phyloP scores from a whole-genome alignment of 331 rosid species.

The Quercus lobata region DNA sequence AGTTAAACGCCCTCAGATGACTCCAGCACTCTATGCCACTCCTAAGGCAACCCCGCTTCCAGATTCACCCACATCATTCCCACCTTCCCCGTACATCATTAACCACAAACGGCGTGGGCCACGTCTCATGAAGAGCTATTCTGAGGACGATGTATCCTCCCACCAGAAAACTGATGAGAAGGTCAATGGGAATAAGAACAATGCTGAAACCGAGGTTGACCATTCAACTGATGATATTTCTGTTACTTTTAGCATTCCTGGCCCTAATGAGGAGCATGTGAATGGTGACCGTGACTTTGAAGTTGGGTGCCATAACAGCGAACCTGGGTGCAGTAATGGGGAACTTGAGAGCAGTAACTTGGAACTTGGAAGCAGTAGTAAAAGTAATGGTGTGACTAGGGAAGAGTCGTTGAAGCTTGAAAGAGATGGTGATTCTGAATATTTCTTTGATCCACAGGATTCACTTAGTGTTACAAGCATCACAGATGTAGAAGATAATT shows the following conservation, averaged over 20 bases:
- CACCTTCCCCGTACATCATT: constrained; percentile 90
- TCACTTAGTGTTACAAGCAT: constrained; percentile 63
- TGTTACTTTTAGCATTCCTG: constrained; percentile 27
- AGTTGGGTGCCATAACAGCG: constrained; percentile 26
- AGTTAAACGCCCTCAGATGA: constrained; percentile 57
- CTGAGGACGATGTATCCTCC: constrained; percentile 51
- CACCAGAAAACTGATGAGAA: constrained; percentile 23
- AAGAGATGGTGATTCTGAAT: constrained; percentile 56
- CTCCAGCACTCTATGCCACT: constrained; percentile 81
- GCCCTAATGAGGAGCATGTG: constrained; percentile 22
- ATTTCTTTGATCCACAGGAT: constrained; percentile 76
- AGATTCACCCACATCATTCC: constrained; percentile 70
- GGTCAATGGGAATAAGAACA: constrained; percentile 17
- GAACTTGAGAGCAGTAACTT: constrained; percentile 25
- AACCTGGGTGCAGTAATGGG: constrained; percentile 26
- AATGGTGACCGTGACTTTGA: constrained; percentile 32
- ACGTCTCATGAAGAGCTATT: constrained; percentile 79
- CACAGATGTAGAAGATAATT: constrained; percentile 78
- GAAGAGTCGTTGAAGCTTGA: constrained; percentile 30
- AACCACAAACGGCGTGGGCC: constrained; percentile 98
- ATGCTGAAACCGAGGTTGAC: constrained; percentile 33
- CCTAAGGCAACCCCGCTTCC: constrained; percentile 85
- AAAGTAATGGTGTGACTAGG: constrained; percentile 20
- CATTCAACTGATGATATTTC: constrained; percentile 40
- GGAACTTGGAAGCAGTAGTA: constrained; percentile 28